phyloP scores from a whole-genome alignment of 495 filamentous ascomycete genomes.

The Viridothelium virens region DNA sequence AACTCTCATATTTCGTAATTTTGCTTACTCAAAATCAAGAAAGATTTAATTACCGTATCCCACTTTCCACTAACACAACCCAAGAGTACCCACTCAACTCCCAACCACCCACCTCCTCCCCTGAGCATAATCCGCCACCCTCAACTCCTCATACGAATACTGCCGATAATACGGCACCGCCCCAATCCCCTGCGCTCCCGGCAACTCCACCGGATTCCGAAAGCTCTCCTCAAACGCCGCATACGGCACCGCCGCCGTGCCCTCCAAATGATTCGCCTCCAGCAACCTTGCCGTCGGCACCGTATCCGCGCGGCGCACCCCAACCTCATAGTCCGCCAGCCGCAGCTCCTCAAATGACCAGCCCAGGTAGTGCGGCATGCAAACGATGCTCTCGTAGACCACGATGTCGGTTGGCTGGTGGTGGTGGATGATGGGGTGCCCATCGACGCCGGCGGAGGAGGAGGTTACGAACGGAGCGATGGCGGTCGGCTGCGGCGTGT shows the following conservation, averaged over 20 bases:
- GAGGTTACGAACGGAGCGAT: slow-evolving; percentile 20
- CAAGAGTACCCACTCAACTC: not conserved
- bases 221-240: slow-evolving; percentile 1
- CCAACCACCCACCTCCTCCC: slow-evolving; percentile 2
- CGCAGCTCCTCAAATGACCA: slow-evolving; percentile 85
- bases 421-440: not conserved
- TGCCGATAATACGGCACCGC: not conserved
- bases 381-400: slow-evolving; percentile 70
- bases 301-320: not conserved
- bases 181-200: not conserved
- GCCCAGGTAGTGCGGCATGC: slow-evolving; percentile 73
- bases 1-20: too few species aligned
- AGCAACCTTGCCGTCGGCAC: not conserved
- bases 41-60: not conserved
- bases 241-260: not conserved
- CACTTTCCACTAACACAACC: not conserved
- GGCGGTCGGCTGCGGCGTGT: slow-evolving; percentile 2
- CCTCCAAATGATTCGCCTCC: not conserved
- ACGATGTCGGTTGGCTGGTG: not conserved
- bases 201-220: not conserved
- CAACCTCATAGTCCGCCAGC: slow-evolving; percentile 63
- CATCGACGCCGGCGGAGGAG: not conserved
- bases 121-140: slow-evolving; percentile 3
- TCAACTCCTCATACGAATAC: slow-evolving; percentile 7
- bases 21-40: too few species aligned